These are phyloP conservation scores for Pseudognaphalium luteoalbum DNA, from an alignment of 129 eudicot species.

Conservation along the genomic window DNA sequence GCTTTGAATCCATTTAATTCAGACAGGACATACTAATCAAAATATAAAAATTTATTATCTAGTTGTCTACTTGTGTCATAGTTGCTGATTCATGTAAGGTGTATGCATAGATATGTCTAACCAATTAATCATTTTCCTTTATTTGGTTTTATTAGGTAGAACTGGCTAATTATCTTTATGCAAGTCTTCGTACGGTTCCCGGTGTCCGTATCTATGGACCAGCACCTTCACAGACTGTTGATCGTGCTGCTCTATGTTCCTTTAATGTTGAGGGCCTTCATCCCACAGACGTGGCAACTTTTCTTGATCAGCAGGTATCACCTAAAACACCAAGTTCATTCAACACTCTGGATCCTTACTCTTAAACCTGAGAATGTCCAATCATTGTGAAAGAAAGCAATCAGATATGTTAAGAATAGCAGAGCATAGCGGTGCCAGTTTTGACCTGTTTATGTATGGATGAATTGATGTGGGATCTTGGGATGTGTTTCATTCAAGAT, in stretches of 20 bases:
- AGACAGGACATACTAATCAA: neutral
- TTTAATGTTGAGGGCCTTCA: slow-evolving; percentile 88
- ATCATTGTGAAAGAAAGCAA: neutral
- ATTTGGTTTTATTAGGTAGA: slow-evolving; percentile 56
- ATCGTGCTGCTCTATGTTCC: slow-evolving; percentile 87
- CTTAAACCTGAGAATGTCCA: neutral
- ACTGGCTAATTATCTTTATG: slow-evolving; percentile 69
- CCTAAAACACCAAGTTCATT: slow-evolving; percentile 13
- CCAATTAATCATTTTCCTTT: neutral
- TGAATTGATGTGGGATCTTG: too few species aligned
- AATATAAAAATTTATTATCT: neutral
- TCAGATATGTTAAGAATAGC: neutral
- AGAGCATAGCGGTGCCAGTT: too few species aligned
- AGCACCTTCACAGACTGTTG: slow-evolving; percentile 63
- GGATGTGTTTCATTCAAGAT: too few species aligned
- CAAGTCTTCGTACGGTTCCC: slow-evolving; percentile 52
- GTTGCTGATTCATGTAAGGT: slow-evolving; percentile 1
- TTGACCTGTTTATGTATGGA: too few species aligned
- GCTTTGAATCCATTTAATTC: neutral
- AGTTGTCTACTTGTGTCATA: neutral
- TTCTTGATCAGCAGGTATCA: slow-evolving; percentile 92
- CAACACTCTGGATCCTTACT: slow-evolving; percentile 2
- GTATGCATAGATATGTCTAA: neutral
- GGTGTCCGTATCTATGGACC: slow-evolving; percentile 90
- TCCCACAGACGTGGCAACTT: slow-evolving; percentile 91